A percentile compares a stretch with the other conserved stretches of the same genome.
Evolutionary conservation across 805 yeast genomes (phyloP).

Genomic region (Pichia nakasei): DNA sequence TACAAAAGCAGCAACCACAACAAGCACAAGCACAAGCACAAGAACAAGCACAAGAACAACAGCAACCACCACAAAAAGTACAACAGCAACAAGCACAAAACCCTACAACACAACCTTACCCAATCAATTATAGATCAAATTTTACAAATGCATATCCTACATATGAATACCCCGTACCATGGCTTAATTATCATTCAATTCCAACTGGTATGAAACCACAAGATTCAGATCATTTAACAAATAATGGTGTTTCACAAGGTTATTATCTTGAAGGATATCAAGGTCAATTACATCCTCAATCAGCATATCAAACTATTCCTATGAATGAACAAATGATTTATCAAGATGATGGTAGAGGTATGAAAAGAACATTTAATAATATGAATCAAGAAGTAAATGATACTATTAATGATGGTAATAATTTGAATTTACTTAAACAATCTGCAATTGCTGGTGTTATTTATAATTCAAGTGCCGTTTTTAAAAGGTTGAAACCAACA

Average conservation of each 20-base stretch:
- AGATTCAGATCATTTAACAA: neutral
- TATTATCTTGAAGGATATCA: neutral
- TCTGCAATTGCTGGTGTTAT: conserved; percentile 20
- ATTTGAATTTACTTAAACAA: conserved; percentile 1
- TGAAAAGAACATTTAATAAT: neutral
- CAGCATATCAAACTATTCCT: neutral
- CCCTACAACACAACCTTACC: too few relatives aligned
- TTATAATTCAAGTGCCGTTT: conserved; percentile 21
- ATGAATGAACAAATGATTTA: neutral
- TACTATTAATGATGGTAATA: too few relatives aligned
- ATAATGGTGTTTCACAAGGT: neutral
- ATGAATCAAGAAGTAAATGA: neutral
- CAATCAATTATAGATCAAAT: too few relatives aligned
- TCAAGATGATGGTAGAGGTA: neutral
- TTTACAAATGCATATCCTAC: too few relatives aligned
- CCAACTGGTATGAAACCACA: neutral
- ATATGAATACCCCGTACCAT: neutral
- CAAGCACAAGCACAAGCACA: neutral
- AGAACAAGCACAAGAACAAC: neutral
- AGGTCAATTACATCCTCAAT: neutral
- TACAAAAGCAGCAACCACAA: neutral
- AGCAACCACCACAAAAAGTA: neutral
- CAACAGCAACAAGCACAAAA: too few relatives aligned
- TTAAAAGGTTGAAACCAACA: conserved; percentile 16
- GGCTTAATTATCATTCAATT: too few relatives aligned